These are phyloP conservation scores for Wickerhamomyces bovis DNA, from an alignment of 805 yeast genomes.

Conservation along the genomic window DNA sequence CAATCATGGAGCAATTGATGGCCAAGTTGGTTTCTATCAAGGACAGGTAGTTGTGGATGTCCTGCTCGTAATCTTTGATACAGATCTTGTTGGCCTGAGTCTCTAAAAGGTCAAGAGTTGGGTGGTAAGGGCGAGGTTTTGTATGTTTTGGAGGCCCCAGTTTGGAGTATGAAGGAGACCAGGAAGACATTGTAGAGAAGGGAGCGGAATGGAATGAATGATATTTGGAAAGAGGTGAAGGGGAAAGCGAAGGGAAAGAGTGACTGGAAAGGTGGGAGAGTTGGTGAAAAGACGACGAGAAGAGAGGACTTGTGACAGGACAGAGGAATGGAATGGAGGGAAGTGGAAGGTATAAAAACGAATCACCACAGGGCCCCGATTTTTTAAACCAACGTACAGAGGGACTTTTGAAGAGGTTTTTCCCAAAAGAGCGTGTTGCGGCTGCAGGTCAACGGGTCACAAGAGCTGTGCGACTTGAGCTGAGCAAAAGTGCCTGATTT, in stretches of 20 bases:
- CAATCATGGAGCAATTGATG: conserved; percentile 48
- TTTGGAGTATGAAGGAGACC: conserved; percentile 20
- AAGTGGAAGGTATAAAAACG: conserved; percentile 1
- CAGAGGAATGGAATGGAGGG: not conserved
- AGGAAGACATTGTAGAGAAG: conserved; percentile 1
- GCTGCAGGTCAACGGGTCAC: not conserved
- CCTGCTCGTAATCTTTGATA: conserved; percentile 36
- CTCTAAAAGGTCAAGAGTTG: conserved; percentile 41
- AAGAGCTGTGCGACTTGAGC: not conserved
- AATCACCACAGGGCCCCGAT: not conserved
- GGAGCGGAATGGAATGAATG: not conserved
- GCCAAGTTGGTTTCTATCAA: conserved; percentile 29
- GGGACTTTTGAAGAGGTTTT: not conserved
- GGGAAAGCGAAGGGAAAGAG: not conserved
- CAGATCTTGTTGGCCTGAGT: conserved; percentile 35
- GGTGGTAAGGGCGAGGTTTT: conserved; percentile 24
- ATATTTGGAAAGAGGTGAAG: not conserved
- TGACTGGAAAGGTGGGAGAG: not conserved
- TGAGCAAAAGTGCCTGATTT: no score
- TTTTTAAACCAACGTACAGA: not conserved
- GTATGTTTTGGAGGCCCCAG: conserved; percentile 26
- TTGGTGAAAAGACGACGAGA: not conserved
- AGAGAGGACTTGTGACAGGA: not conserved
- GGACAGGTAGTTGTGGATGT: conserved; percentile 35
- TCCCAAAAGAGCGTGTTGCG: not conserved